phyloP scores from a whole-genome alignment of 2,329 filamentous ascomycete species.

The Xylariales sp. region DNA sequence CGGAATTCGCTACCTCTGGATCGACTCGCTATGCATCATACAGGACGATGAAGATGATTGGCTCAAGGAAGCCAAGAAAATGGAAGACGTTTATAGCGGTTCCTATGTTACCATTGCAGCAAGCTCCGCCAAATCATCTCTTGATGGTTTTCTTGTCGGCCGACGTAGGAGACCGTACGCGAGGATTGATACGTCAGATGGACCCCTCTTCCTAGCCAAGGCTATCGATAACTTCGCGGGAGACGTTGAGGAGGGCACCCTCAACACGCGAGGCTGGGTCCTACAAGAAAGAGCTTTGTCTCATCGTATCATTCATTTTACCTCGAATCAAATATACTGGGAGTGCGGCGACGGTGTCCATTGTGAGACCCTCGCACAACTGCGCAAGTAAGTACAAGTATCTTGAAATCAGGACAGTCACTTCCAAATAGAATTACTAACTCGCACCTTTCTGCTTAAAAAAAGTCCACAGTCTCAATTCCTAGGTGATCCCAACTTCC shows the following conservation, averaged over 20 bases:
- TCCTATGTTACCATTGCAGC: slow-evolving; percentile 14
- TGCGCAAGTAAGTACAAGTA: slow-evolving; percentile 15
- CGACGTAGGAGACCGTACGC: background rate
- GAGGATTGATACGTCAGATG: background rate
- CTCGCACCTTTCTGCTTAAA: background rate
- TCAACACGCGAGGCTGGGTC: slow-evolving; percentile 13
- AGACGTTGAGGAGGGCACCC: background rate
- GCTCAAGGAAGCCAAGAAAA: slow-evolving; percentile 3
- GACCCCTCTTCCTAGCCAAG: background rate
- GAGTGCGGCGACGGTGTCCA: slow-evolving; percentile 12
- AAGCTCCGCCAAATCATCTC: slow-evolving; percentile 7
- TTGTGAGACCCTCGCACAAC: slow-evolving; percentile 14
- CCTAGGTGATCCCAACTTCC: slow-evolving; percentile 17
- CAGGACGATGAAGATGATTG: slow-evolving; percentile 10
- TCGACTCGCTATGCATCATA: background rate
- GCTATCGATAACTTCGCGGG: slow-evolving; percentile 6
- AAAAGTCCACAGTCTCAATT: slow-evolving; percentile 9
- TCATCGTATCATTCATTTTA: slow-evolving; percentile 14
- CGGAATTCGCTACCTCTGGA: background rate
- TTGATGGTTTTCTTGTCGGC: background rate
- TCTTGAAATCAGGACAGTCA: background rate
- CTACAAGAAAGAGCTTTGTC: slow-evolving; percentile 17
- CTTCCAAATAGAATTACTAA: background rate
- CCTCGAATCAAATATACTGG: slow-evolving; percentile 16
- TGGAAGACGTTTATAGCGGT: slow-evolving; percentile 14